Conservation (phyloP, 1,284 basidiomycete species). For the Mycosarcoma mackinlayi region DNA sequence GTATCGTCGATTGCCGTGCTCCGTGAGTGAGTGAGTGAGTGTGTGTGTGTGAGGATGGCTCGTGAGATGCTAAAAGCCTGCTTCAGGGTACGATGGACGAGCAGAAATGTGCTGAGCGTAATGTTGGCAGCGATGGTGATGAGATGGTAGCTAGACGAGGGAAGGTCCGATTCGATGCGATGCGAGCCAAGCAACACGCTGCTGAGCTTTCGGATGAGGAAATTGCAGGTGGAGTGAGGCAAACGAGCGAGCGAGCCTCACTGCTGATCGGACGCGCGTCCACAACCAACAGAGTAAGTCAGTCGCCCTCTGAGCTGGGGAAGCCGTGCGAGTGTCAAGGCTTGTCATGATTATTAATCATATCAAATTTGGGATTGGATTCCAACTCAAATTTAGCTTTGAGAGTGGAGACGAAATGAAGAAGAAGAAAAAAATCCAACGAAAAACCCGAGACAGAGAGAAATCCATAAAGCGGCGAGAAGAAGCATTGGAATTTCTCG, state of each 20-base stretch:
- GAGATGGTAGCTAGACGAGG: neutral
- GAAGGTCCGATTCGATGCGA: neutral
- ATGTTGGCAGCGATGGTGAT: no score
- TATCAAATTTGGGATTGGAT: no score
- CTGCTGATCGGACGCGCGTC: slow-evolving; percentile 51
- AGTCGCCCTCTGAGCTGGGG: no score
- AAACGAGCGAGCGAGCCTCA: neutral
- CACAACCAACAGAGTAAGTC: slow-evolving; percentile 10
- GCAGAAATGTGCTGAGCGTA: no score
- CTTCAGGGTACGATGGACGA: neutral
- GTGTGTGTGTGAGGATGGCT: no score
- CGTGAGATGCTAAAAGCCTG: no score
- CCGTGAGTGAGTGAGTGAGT: no score
- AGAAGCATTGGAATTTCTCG: slow-evolving; percentile 1
- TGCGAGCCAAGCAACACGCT: slow-evolving; percentile 16
- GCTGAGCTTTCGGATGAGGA: neutral
- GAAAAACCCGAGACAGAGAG: neutral
- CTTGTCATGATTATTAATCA: slow-evolving; percentile 28
- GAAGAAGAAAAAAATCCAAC: slow-evolving; percentile 9
- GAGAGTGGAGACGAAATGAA: slow-evolving; percentile 26
- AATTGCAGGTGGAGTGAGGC: slow-evolving; percentile 31
- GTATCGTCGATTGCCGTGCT: neutral
- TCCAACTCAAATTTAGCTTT: slow-evolving; percentile 2
- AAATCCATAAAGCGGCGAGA: neutral
- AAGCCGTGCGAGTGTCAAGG: slow-evolving; percentile 17